Conservation (phyloP, 331 rosid genomes). For the Rhamnella rubrinervis region DNA sequence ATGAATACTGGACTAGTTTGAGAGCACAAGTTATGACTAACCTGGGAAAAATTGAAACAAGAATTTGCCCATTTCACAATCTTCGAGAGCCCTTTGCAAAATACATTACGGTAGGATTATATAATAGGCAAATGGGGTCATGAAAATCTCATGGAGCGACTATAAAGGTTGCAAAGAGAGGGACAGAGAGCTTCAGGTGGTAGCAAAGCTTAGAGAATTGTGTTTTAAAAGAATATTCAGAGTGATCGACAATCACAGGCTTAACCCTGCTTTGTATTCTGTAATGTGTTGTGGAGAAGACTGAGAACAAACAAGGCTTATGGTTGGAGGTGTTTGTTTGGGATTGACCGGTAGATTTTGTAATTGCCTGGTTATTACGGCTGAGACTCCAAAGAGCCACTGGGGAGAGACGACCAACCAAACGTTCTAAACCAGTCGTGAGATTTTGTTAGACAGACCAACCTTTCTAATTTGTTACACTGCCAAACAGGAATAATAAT, state of each 20-base stretch:
- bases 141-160: background rate
- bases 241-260: too few species aligned
- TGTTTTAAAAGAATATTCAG: too few species aligned
- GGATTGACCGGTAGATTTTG: conserved; percentile 58
- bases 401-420: conserved; percentile 38
- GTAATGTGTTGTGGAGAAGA: too few species aligned
- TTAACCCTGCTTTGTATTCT: too few species aligned
- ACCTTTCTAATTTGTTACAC: conserved; percentile 28
- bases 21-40: background rate
- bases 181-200: too few species aligned
- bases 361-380: background rate
- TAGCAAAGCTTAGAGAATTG: too few species aligned
- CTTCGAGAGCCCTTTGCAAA: background rate
- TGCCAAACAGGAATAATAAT: background rate
- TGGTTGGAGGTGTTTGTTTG: conserved; percentile 24
- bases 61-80: too few species aligned
- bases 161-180: too few species aligned
- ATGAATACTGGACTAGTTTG: too few species aligned
- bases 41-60: background rate
- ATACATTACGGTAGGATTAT: conserved; percentile 11
- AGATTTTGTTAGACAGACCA: conserved; percentile 34
- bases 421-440: conserved; percentile 29
- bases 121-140: conserved; percentile 26
- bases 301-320: conserved; percentile 1
- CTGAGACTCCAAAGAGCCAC: conserved; percentile 14